Evolutionary conservation across 345 rosid species (phyloP).

Genomic region (Ricinus communis): DNA sequence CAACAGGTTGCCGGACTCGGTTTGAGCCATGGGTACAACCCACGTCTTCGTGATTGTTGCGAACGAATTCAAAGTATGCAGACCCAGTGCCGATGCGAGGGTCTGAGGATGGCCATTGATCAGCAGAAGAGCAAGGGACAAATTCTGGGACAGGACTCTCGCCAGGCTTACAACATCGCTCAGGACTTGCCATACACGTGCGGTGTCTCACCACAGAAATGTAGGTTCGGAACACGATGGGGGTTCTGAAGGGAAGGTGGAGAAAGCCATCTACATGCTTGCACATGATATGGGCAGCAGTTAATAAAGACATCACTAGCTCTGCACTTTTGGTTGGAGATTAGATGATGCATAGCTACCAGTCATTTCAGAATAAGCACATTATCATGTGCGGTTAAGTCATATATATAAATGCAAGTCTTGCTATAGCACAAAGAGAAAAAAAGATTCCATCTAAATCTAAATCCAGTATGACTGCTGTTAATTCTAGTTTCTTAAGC

Average conservation of each 20-base stretch:
- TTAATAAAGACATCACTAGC: no score
- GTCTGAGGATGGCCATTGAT: constrained; percentile 9
- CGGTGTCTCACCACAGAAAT: constrained; percentile 5
- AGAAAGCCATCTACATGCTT: no score
- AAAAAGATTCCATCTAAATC: no score
- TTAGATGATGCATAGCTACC: no score
- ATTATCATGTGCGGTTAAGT: no score
- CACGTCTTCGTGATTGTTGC: constrained; percentile 25
- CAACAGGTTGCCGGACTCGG: not conserved
- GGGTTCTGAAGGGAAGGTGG: not conserved
- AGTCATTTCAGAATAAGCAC: no score
- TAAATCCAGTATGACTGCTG: no score
- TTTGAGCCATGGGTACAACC: not conserved
- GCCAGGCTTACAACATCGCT: constrained; percentile 1
- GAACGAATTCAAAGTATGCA: constrained; percentile 24
- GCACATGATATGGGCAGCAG: no score
- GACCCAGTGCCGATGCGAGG: constrained; percentile 33
- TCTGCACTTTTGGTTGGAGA: no score
- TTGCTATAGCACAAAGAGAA: no score
- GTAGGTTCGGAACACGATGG: constrained; percentile 9
- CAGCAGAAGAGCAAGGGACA: constrained; percentile 15
- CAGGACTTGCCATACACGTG: constrained; percentile 22
- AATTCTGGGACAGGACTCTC: not conserved
- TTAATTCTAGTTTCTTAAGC: no score
- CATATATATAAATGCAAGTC: no score